Percentiles rank a stretch among this genome's conserved stretches.
Evolutionary conservation across 176 grass and related monocot genomes (phyloP).

Genomic region (Cenchrus fungigraminus): DNA sequence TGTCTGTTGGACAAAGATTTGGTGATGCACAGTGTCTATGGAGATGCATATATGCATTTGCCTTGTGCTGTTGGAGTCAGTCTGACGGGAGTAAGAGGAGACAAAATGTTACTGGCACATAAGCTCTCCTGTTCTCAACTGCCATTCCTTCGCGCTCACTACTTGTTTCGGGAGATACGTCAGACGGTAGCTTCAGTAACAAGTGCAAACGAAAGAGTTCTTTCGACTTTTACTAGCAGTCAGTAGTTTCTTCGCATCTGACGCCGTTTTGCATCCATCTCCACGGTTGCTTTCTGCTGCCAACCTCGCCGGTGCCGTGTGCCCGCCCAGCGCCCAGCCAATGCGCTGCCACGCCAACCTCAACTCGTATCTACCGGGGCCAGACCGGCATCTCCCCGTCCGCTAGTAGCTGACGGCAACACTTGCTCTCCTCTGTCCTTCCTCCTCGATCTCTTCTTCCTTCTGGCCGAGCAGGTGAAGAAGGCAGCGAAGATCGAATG

Average conservation of each 20-base stretch:
- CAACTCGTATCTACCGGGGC: neutral
- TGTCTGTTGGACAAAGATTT: no score
- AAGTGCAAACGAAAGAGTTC: no score
- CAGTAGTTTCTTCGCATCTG: neutral
- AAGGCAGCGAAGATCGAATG: slow-evolving; percentile 32
- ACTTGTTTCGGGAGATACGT: no score
- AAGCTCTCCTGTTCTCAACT: no score
- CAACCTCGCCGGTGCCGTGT: neutral
- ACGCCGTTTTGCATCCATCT: neutral
- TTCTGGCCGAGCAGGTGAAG: neutral
- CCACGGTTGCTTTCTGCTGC: neutral
- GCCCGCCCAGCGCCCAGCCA: neutral
- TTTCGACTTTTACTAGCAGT: no score
- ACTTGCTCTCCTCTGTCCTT: neutral
- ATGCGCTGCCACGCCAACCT: neutral
- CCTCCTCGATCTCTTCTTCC: neutral
- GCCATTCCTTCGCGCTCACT: no score
- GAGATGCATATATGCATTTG: no score
- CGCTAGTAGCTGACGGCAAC: neutral
- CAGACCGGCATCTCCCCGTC: neutral
- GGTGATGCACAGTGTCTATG: no score
- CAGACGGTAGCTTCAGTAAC: no score
- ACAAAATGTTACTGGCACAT: no score
- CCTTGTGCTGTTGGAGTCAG: no score
- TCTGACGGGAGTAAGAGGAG: no score